Percentiles rank a stretch among this genome's conserved stretches.
Evolutionary conservation across 164 flowering plant genomes (phyloP).

Genomic region (Tetrastigma voinierianum): DNA sequence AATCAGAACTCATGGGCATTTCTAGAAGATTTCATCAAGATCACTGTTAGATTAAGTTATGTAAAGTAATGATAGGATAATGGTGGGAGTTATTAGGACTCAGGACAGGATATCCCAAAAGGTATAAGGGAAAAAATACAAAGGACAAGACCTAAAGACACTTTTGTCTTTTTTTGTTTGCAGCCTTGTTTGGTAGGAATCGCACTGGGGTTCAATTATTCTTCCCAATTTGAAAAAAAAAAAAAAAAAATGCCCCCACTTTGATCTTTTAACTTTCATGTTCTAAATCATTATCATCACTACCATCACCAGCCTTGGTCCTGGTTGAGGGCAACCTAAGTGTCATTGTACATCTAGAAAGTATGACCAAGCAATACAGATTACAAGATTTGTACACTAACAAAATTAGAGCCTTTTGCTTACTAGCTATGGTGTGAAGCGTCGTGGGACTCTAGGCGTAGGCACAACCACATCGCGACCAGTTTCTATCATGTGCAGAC

Average conservation of each 20-base stretch:
- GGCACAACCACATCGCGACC: slow-evolving; percentile 55
- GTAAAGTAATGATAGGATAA: slow-evolving; percentile 6
- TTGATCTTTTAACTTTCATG: slow-evolving; percentile 6
- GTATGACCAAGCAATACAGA: not conserved
- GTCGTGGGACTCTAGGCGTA: slow-evolving; percentile 63
- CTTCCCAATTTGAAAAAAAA: not conserved
- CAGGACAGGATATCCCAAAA: slow-evolving; percentile 18
- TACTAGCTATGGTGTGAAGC: slow-evolving; percentile 13
- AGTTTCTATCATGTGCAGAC: slow-evolving; percentile 30
- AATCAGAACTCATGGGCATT: slow-evolving; percentile 1
- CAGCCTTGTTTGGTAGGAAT: slow-evolving; percentile 11
- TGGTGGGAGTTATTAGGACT: slow-evolving; percentile 9
- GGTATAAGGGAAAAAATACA: slow-evolving; percentile 14
- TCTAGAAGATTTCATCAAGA: not conserved
- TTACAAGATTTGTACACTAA: not conserved
- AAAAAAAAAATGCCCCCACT: not conserved
- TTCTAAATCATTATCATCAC: slow-evolving; percentile 6
- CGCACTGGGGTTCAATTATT: slow-evolving; percentile 14
- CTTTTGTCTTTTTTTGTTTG: slow-evolving; percentile 2
- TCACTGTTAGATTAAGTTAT: not conserved
- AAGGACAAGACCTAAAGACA: not conserved
- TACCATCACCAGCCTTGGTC: not conserved
- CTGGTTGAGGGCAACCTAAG: not conserved
- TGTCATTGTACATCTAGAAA: not conserved
- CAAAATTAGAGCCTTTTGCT: not conserved